Evolutionary conservation across 371 early-diverging fungal species (phyloP).

Genomic region (Basidiobolus meristosporus): DNA sequence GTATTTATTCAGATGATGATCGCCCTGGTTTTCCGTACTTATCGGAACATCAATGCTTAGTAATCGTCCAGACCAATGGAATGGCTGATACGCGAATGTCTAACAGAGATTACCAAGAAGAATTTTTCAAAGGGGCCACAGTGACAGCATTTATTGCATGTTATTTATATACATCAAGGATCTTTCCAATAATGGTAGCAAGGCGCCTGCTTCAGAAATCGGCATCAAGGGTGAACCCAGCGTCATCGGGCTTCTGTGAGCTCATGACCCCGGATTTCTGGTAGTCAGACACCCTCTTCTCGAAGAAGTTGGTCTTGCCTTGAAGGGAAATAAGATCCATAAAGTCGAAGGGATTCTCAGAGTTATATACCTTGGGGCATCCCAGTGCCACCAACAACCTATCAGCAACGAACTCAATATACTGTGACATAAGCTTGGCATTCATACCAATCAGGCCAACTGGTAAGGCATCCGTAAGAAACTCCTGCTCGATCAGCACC

Average conservation of each 20-base stretch:
- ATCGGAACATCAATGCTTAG: no score
- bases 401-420: slow-evolving; percentile 99
- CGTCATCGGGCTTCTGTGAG: slow-evolving; percentile 18
- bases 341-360: slow-evolving; percentile 97
- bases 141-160: no score
- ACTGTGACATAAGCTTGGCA: slow-evolving; percentile 85
- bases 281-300: slow-evolving; percentile 98
- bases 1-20: no score
- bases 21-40: no score
- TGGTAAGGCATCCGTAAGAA: slow-evolving; percentile 90
- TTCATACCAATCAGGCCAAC: slow-evolving; percentile 98
- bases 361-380: slow-evolving; percentile 71
- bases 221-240: slow-evolving; percentile 63
- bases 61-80: no score
- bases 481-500: slow-evolving; percentile 91
- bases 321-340: slow-evolving; percentile 99
- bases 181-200: no score
- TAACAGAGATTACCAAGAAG: no score
- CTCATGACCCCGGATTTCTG: slow-evolving; percentile 94
- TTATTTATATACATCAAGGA: no score
- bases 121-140: no score
- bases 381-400: slow-evolving; percentile 86
- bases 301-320: slow-evolving; percentile 99
- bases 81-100: no score
- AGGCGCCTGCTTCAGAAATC: no score